A percentile compares a stretch with the other conserved stretches of the same genome.
Evolutionary conservation across 2,329 filamentous ascomycete species (phyloP).

Genomic region (Claviceps digitariae): DNA sequence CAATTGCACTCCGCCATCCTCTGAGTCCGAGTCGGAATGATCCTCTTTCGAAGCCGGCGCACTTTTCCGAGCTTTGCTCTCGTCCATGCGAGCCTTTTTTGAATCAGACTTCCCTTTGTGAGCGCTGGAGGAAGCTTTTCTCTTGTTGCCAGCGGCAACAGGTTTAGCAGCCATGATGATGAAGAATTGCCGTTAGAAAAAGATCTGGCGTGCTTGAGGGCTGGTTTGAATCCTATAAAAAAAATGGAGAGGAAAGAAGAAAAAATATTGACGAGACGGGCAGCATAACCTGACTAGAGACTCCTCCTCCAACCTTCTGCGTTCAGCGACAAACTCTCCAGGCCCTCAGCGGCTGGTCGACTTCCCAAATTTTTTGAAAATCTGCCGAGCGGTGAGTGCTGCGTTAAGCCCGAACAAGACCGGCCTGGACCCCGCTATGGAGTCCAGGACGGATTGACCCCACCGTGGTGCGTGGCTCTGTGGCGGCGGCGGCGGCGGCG

Average conservation of each 20-base stretch:
- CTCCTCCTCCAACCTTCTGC: background rate
- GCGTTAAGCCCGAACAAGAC: constrained; percentile 12
- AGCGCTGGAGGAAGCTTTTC: constrained; percentile 34
- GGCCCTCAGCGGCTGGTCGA: background rate
- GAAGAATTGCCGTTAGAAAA: background rate
- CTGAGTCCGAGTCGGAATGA: constrained; percentile 29
- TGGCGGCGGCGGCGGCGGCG: background rate
- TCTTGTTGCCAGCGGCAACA: constrained; percentile 36
- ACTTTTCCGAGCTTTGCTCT: constrained; percentile 17
- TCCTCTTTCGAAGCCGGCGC: constrained; percentile 21
- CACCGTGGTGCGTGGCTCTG: constrained; percentile 14
- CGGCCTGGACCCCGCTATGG: constrained; percentile 7
- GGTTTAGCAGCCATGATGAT: constrained; percentile 35
- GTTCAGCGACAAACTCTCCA: background rate
- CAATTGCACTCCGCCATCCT: constrained; percentile 37
- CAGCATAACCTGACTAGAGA: background rate
- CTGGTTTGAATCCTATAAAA: background rate
- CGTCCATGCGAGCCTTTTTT: constrained; percentile 39
- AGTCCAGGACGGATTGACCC: constrained; percentile 3
- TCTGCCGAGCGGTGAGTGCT: constrained; percentile 23
- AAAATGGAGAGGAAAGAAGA: too few species aligned
- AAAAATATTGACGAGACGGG: background rate
- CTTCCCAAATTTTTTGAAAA: constrained; percentile 12
- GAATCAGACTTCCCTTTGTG: constrained; percentile 27
- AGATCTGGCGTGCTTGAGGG: background rate